phyloP scores from a whole-genome alignment of 164 flowering plant genomes.

The Vitis amurensis region DNA sequence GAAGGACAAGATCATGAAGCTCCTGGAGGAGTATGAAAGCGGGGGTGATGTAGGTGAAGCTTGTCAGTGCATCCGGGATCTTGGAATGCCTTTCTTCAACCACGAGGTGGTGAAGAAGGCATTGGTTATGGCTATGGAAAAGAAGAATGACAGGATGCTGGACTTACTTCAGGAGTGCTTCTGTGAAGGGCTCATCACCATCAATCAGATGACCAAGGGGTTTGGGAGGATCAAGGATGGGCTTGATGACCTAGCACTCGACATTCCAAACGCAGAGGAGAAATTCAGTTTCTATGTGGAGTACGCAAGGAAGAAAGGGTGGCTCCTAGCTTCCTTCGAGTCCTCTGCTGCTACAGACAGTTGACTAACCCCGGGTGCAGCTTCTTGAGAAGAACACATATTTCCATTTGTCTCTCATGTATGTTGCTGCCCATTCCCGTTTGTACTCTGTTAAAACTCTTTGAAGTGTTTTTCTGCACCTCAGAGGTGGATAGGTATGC shows the following conservation, averaged over 20 bases:
- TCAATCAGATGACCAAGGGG: conserved; percentile 93
- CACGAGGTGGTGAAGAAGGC: conserved; percentile 99
- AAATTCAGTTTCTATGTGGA: conserved; percentile 67
- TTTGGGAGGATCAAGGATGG: conserved; percentile 72
- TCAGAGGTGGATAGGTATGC: not conserved
- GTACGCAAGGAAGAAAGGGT: conserved; percentile 64
- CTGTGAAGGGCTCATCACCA: conserved; percentile 86
- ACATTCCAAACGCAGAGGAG: conserved; percentile 88
- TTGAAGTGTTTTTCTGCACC: not conserved
- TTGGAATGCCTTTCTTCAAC: conserved; percentile 95
- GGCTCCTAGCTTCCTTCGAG: conserved; percentile 65
- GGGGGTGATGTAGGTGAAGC: conserved; percentile 94
- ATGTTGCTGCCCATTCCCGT: conserved; percentile 25
- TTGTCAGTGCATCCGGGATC: conserved; percentile 89
- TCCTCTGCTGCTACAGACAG: conserved; percentile 18
- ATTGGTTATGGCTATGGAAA: conserved; percentile 97
- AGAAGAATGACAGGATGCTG: conserved; percentile 88
- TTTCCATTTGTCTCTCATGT: conserved; percentile 11
- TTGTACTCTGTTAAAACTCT: conserved; percentile 1
- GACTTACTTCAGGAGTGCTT: conserved; percentile 82
- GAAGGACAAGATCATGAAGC: conserved; percentile 88
- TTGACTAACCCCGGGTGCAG: conserved; percentile 6
- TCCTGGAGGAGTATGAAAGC: conserved; percentile 88
- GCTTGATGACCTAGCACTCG: conserved; percentile 91
- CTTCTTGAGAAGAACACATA: conserved; percentile 25